Conservation (phyloP, 345 rosid species). For the Eucalyptus cloeziana region DNA sequence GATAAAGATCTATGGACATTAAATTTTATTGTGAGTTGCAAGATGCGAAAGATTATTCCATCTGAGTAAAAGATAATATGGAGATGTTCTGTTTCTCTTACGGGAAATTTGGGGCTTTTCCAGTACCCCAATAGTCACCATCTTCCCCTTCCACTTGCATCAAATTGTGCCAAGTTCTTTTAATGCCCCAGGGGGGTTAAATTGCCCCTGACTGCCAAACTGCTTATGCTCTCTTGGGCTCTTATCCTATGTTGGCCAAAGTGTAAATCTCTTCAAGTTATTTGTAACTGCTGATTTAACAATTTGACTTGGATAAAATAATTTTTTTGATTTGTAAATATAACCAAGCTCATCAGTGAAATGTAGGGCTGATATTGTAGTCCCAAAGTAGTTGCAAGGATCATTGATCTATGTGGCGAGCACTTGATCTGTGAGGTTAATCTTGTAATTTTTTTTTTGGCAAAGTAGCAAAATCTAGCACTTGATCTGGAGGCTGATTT, state of each 20-base stretch:
- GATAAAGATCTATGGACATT: not conserved
- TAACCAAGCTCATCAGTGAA: constrained; percentile 24
- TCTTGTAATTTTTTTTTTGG: too few relatives aligned
- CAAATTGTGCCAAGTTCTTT: not conserved
- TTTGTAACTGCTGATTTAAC: not conserved
- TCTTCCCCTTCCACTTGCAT: not conserved
- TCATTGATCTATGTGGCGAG: too few relatives aligned
- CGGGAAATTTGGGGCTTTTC: not conserved
- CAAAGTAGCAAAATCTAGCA: too few relatives aligned
- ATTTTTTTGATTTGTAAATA: not conserved
- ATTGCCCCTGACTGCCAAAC: not conserved
- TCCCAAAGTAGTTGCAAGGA: constrained; percentile 39
- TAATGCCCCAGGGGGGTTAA: not conserved
- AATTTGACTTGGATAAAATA: not conserved
- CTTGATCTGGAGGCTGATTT: constrained; percentile 58
- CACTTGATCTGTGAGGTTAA: too few relatives aligned
- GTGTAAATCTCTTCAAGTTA: not conserved
- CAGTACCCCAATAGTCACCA: not conserved
- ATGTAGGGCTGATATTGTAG: too few relatives aligned
- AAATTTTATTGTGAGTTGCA: not conserved
- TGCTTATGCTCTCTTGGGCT: not conserved
- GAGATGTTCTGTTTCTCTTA: not conserved
- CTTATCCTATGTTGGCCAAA: not conserved
- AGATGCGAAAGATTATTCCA: not conserved
- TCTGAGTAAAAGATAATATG: not conserved